phyloP scores from a whole-genome alignment of 139 green algal genomes.

The Tetraselmis striata region DNA sequence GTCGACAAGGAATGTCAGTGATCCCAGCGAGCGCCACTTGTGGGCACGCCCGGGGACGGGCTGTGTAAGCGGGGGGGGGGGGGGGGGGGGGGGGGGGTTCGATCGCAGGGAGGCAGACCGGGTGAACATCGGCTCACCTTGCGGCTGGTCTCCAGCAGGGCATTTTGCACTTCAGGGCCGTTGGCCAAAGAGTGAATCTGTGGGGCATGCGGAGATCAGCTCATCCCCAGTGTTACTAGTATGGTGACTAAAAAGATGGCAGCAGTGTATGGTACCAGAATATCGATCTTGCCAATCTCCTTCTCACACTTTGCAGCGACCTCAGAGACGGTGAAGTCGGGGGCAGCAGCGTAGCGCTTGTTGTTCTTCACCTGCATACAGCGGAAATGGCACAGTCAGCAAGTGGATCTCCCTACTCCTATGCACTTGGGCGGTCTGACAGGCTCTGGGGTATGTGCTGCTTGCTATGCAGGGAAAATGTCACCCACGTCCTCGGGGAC shows the following conservation, averaged over 20 bases:
- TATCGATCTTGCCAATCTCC: constrained; percentile 90
- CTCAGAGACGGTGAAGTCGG: constrained; percentile 85
- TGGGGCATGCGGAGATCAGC: no score
- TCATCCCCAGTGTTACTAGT: not conserved
- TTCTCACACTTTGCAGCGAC: constrained; percentile 66
- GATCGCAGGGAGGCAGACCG: not conserved
- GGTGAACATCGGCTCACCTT: constrained; percentile 10
- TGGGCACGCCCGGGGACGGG: not conserved
- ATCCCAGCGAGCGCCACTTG: constrained; percentile 20
- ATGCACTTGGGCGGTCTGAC: not conserved
- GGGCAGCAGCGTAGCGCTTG: constrained; percentile 89
- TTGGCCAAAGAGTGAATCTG: constrained; percentile 97
- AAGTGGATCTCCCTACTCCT: not conserved
- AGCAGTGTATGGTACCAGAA: constrained; percentile 47
- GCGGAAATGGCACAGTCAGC: not conserved
- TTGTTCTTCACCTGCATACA: constrained; percentile 83
- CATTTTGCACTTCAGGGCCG: constrained; percentile 94
- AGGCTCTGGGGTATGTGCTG: not conserved
- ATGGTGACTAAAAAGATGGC: not conserved
- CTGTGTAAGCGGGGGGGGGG: no score
- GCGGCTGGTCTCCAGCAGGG: constrained; percentile 90
- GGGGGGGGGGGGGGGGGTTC: no score
- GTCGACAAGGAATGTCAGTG: constrained; percentile 2
- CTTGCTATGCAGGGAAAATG: not conserved
- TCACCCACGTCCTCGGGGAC: constrained; percentile 87